Percentiles rank a stretch among this genome's conserved stretches.
phyloP scores from a whole-genome alignment of 2,329 filamentous ascomycete genomes.

The Periconia digitata region DNA sequence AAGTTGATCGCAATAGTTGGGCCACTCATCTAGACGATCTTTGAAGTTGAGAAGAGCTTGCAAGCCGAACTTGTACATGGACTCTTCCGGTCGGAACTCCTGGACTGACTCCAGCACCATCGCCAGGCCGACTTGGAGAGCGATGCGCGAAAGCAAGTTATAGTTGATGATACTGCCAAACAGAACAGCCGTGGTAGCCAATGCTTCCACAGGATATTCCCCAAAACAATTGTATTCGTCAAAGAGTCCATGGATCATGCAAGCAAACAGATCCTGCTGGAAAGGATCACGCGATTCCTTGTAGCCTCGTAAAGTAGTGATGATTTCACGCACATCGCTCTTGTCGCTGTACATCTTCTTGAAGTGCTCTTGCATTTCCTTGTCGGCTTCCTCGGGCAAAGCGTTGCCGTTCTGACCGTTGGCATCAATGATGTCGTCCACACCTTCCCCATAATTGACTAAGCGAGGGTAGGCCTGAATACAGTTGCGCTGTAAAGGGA shows the following conservation, averaged over 20 bases:
- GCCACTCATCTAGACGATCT: conserved; percentile 84
- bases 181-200: conserved; percentile 92
- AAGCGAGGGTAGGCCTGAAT: conserved; percentile 90
- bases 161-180: conserved; percentile 97
- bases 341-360: conserved; percentile 97
- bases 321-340: conserved; percentile 80
- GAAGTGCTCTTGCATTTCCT: conserved; percentile 95
- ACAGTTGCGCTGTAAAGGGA: conserved; percentile 80
- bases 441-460: conserved; percentile 94
- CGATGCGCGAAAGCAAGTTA: conserved; percentile 84
- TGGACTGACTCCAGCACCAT: conserved; percentile 98
- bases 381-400: conserved; percentile 76
- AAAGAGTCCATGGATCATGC: conserved; percentile 97
- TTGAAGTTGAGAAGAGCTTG: conserved; percentile 91
- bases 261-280: conserved; percentile 94
- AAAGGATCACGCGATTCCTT: conserved; percentile 81
- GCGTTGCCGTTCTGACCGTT: conserved; percentile 82
- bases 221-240: conserved; percentile 96
- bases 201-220: conserved; percentile 92
- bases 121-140: conserved; percentile 88
- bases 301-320: conserved; percentile 80
- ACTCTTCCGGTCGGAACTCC: conserved; percentile 77
- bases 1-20: conserved; percentile 86
- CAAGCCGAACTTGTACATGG: conserved; percentile 98
- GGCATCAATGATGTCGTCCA: conserved; percentile 85